phyloP scores from a whole-genome alignment of 148 eudicot genomes.

The Arbutus unedo region DNA sequence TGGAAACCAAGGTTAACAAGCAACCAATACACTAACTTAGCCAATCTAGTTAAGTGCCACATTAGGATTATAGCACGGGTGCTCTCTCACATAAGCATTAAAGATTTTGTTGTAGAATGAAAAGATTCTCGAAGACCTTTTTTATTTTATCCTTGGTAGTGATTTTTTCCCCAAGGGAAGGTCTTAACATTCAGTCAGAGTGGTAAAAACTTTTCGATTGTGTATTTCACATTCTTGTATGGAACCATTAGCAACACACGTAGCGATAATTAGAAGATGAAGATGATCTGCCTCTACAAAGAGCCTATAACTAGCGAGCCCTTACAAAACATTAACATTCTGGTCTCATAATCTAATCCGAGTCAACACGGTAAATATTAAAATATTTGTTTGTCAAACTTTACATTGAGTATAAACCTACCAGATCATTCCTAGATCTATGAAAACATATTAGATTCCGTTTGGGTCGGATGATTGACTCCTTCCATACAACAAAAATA shows the following conservation, averaged over 20 bases:
- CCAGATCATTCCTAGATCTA: not conserved
- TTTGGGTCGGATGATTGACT: not conserved
- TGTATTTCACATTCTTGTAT: not conserved
- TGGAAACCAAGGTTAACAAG: not conserved
- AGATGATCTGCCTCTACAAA: not conserved
- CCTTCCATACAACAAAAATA: not conserved
- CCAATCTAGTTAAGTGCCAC: not conserved
- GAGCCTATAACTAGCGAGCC: slow-evolving; percentile 2
- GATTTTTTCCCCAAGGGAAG: not conserved
- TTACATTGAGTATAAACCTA: not conserved
- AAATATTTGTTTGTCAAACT: not conserved
- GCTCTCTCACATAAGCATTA: not conserved
- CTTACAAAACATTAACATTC: not conserved
- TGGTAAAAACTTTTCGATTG: not conserved
- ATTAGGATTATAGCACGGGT: not conserved
- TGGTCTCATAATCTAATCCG: not conserved
- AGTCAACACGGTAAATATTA: not conserved
- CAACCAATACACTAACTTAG: not conserved
- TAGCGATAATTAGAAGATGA: not conserved
- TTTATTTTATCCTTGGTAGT: not conserved
- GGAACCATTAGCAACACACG: not conserved
- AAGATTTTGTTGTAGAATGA: not conserved
- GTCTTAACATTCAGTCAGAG: not conserved
- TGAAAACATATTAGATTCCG: not conserved
- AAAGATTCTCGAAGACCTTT: not conserved